Evolutionary conservation across 148 eudicot species (phyloP), one percentile per base, ranked within the genome.

Genomic region (Rhododendron molle): DNA sequence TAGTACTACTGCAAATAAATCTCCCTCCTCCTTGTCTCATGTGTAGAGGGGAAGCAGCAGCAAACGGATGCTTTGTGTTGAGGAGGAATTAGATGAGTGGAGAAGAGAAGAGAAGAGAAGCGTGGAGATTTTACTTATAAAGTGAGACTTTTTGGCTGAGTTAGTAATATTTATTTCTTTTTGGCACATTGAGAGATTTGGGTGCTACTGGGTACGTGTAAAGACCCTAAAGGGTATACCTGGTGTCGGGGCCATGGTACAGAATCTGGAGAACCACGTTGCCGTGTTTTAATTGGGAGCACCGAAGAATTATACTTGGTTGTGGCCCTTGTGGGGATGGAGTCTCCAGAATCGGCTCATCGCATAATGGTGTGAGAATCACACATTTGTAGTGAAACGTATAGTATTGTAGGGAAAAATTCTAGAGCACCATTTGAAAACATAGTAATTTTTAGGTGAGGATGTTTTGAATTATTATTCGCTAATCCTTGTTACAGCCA

Each of bases 21-120:
- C 78, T 82, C 80, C 65, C 87, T 83, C 30, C 72, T 83, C n/a
- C 52, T 89, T 83, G 62, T 44, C 86, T 87, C 89, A 86, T 90
- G 83, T 76, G 71, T 58, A 50, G 87, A 67, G 85, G 83, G 30
- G 38, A 65, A 78, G 54, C 14, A 65, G 10, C 10, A 5, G 3
- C 3, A 50, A 11, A 13, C 15, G 5, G 32, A 28, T 69, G 74
- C 30, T 69, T 3, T 26, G 74, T 28, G 34, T 5, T 50, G 34
- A 11, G 2, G 47, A 34, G 36, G 46, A 15, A 13, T 80, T 49
- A 30, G 40, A 50, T 69, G 74, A 69, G 34, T 3, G 0, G 36
- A 30, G 38, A 49, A 21, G 38, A 43, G 58, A 49, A 21, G 38
- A 43, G 58, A 54, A 54, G 58, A 69, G 49, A 34, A 9, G 32